Percentiles rank a stretch among this genome's conserved stretches.
Evolutionary conservation across 306 rosid genomes (phyloP).

Genomic region (Ormosia emarginata): DNA sequence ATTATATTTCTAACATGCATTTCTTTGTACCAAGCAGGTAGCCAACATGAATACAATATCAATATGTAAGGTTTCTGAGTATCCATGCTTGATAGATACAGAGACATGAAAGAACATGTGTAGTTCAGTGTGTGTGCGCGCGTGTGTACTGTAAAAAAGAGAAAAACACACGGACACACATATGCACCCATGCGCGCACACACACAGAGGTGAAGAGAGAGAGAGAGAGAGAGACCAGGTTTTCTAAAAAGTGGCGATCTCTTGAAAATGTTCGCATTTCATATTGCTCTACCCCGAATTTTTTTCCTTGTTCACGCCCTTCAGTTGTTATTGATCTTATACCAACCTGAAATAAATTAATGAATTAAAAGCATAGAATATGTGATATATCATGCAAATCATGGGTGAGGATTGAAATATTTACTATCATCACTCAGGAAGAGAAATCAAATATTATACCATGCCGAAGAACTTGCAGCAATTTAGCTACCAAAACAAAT

Average conservation of each 20-base stretch:
- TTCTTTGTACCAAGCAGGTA: neutral
- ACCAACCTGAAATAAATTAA: conserved; percentile 67
- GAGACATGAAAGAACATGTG: neutral
- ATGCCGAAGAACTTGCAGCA: neutral
- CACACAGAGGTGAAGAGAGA: neutral
- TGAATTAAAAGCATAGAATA: neutral
- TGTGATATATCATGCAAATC: neutral
- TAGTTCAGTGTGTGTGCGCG: neutral
- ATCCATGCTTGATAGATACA: neutral
- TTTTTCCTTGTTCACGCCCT: conserved; percentile 91
- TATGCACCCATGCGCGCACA: no score
- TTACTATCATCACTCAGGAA: neutral
- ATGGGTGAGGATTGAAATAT: neutral
- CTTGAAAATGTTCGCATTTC: conserved; percentile 90
- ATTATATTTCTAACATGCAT: neutral
- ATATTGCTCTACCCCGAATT: conserved; percentile 86
- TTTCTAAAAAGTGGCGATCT: conserved; percentile 72
- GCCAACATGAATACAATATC: neutral
- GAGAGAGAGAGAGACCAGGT: conserved; percentile 56
- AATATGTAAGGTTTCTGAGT: neutral
- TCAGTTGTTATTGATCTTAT: conserved; percentile 75
- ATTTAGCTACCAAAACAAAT: neutral
- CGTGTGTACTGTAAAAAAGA: neutral
- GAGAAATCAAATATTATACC: neutral
- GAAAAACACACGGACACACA: neutral